These are phyloP conservation scores for Saturnispora ahearnii DNA, from an alignment of 805 yeast species.

Conservation along the genomic window DNA sequence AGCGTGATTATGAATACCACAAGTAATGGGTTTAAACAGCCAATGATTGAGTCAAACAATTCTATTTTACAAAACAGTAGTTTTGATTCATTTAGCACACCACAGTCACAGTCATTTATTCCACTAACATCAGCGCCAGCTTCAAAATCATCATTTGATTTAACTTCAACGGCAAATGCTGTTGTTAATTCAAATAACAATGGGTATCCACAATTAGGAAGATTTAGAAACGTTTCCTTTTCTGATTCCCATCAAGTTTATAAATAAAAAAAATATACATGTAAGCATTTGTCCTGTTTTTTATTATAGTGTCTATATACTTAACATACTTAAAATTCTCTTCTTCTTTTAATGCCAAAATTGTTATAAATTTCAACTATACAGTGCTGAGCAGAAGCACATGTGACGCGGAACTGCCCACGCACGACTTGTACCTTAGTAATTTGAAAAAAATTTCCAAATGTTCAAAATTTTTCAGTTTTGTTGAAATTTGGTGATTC, in stretches of 20 bases:
- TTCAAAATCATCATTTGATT: conserved; percentile 3
- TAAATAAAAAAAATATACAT: not conserved
- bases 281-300: not conserved
- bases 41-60: not conserved
- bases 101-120: not conserved
- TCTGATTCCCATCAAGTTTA: not conserved
- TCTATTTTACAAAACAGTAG: not conserved
- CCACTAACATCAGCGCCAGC: conserved; percentile 1
- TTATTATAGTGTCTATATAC: not conserved
- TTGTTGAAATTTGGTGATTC: not conserved
- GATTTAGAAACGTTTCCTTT: not conserved
- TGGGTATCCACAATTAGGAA: not conserved
- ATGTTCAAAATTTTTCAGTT: not conserved
- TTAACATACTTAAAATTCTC: not conserved
- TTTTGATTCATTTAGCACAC: conserved; percentile 3
- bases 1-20: conserved; percentile 2
- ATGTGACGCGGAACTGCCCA: no score
- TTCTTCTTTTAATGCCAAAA: not conserved
- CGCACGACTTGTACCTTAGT: no score
- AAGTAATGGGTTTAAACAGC: not conserved
- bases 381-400: no score
- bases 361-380: no score
- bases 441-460: not conserved
- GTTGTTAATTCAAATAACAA: not conserved
- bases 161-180: not conserved